Evolutionary conservation across 345 rosid species (phyloP), one percentile per base, ranked within the genome.

Genomic region (Eucalyptus melliodora): DNA sequence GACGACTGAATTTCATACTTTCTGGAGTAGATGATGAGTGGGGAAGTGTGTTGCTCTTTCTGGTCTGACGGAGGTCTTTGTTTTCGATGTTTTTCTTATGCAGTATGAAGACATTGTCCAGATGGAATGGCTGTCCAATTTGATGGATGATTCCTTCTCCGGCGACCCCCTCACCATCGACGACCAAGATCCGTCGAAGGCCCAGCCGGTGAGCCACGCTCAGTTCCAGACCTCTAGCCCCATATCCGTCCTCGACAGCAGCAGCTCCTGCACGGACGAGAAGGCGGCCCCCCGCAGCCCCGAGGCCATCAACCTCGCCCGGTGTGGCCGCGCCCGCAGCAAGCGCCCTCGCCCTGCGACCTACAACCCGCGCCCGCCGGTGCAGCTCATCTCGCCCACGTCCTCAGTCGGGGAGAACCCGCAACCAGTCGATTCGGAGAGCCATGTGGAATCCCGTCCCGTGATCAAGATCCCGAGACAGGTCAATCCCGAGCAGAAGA

Each of bases 91-190:
- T 69, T 87, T 40, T n/a, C 27, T 30, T 16, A 53, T 91, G 92
- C 97, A 98, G 99, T 96, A 95, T 88, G 99, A 96, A 77, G 99
- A 98, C 90, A 98, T 97, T 93, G 96, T 94, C 50, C 98, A 97
- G 86, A 92, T 98, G 90, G 99, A 98, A 49, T 95, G 95, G 96
- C 93, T 97, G 69, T 91, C 98, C 26, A 95, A 89, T 86, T 95
- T 96, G 51, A 96, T 94, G 24, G 97, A 97, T 89, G 99, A 96
- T 90, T 94, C 99, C 27, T 92, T 97, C 92, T 92, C 97, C 67
- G 99, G 97, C 91, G 97, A 94, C 56, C 93, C 95, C 90, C 95
- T 97, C 62, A 92, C 97, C 5, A 93, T 95, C 86, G 92, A 72
- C 91, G 90, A 93, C 44, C 87, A 92, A 56, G 94, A 91, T 34